Base-by-base conservation (phyloP, 2,329 filamentous ascomycete species). In the Exophiala oligosperma region DNA sequence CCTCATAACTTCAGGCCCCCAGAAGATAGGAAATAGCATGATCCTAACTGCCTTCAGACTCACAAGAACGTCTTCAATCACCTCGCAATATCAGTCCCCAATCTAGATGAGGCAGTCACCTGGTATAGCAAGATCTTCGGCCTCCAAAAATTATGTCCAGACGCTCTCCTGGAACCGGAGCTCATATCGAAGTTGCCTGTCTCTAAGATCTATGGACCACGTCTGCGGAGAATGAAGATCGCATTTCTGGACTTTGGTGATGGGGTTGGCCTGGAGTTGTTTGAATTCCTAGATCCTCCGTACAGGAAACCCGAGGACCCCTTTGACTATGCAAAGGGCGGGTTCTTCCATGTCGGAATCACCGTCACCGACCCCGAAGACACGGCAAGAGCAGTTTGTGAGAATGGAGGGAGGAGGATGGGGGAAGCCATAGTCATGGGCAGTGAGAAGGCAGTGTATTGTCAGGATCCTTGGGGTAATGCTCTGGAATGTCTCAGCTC, bases 171-270 rank as follows among this genome's bases (percentile, higher is more conserved):
- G 68, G 74, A 9, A 61, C 69, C 29, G 56, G 72, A 59, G 52
- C 72, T 64, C 61, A 75, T 66, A 64, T 75, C 69, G 79, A 32
- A 43, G 81, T 66, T 73, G 78, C 57, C 74, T 76, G 72, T 77
- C 65, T 64, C 54, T 52, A 14, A 56, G 26, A 69, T 72, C 60
- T 73, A 72, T 61, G 62, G 58, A 17, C 57, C 47, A 24, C 52
- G 55, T 9, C 66, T 73, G 7, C 61, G 68, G 48, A 64, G 68
- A 59, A 68, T 71, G 8, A 69, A 68, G 38, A 44, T 69, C 47
- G 71, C 68, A 1, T 73, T 61, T 50, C 59, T 73, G 52, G 54
- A 60, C 9, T 64, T 69, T 6, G 69, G 70, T 8, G 72, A 71
- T 52, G 66, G 66, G 32, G 66, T 73, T n/a, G 71, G 70, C 14